Evolutionary conservation across 345 rosid species (phyloP), one percentile per base, ranked within the genome.

Genomic region (Populus simonii): DNA sequence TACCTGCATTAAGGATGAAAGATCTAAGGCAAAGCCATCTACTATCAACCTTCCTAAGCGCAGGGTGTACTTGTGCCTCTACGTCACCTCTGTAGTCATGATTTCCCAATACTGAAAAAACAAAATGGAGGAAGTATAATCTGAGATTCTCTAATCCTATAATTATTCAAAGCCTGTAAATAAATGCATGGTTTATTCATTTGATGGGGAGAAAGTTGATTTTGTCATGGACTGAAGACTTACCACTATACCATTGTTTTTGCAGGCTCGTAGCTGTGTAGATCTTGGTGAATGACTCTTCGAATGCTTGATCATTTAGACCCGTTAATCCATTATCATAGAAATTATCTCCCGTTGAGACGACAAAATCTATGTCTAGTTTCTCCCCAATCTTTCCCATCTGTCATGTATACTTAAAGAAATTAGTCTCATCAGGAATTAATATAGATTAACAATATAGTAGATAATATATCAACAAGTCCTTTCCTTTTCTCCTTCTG

Each of bases 261-360:
- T 87, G 89, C 76, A 89, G 76, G 79, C 89, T 83, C 23, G 75
- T 45, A 6, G 88, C 87, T 0, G 85, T 85, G 78, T 87, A 89
- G 70, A 89, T 57, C 4, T 80, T 59, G 65, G 88, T 72, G 71
- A 89, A 89, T 4, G 92, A 87, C 27, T 86, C 86, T 6, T 11
- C 68, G 66, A 89, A 89, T 3, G 82, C 79, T 3, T 83, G 83
- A 75, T 89, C 92, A n/a, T 86, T 62, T 6, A 74, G 66, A 12
- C 88, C 84, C 5, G 69, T 77, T 35, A 89, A 76, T 10, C 92
- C 92, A 41, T 86, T 62, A 47, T 86, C 89, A 25, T 88, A 88
- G 80, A 88, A 88, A 76, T 88, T 85, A 68, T 88, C 91, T 11
- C 91, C 91, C 0, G 91, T 86, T 6, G 91, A 88, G 53, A 88